Evolutionary conservation across 2,329 filamentous ascomycete species (phyloP).

Genomic region (Chaetomiaceae sp.): DNA sequence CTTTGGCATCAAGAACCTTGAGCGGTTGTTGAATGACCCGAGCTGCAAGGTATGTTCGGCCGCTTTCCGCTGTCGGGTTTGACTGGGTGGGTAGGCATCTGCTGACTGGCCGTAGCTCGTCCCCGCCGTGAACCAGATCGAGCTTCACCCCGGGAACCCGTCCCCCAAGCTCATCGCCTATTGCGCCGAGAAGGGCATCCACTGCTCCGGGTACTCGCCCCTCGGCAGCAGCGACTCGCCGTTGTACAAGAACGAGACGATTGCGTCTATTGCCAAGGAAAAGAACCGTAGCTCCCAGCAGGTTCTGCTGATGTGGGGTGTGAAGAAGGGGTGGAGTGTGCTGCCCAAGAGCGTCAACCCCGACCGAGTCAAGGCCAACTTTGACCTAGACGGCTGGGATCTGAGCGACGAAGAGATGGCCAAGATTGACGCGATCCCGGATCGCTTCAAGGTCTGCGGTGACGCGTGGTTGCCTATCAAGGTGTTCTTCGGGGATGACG

Average conservation of each 20-base stretch:
- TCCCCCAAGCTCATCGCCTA: constrained; percentile 75
- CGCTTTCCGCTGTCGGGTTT: no score
- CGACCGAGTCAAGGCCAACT: constrained; percentile 71
- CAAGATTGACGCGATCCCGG: constrained; percentile 61
- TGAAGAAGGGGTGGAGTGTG: constrained; percentile 75
- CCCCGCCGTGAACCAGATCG: constrained; percentile 75
- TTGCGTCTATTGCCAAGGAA: constrained; percentile 57
- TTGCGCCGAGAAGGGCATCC: constrained; percentile 68
- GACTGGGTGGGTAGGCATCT: no score
- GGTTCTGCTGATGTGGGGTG: constrained; percentile 73
- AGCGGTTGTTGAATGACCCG: constrained; percentile 67
- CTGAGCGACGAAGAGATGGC: constrained; percentile 69
- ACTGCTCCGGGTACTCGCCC: constrained; percentile 70
- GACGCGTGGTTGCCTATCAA: constrained; percentile 70
- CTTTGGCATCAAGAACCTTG: constrained; percentile 75
- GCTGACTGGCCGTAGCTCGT: constrained; percentile 38
- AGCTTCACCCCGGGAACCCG: constrained; percentile 75
- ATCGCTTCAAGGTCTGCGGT: constrained; percentile 78
- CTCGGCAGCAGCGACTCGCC: constrained; percentile 68
- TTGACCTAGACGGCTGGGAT: constrained; percentile 67
- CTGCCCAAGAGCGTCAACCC: constrained; percentile 81
- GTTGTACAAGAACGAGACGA: constrained; percentile 61
- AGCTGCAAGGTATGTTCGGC: constrained; percentile 52
- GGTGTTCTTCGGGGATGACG: constrained; percentile 81
- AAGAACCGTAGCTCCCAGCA: constrained; percentile 71